Evolutionary conservation across 1,284 basidiomycete species (phyloP), one percentile per base, ranked within the genome.

Genomic region (Apiotrichum veenhuisii): DNA sequence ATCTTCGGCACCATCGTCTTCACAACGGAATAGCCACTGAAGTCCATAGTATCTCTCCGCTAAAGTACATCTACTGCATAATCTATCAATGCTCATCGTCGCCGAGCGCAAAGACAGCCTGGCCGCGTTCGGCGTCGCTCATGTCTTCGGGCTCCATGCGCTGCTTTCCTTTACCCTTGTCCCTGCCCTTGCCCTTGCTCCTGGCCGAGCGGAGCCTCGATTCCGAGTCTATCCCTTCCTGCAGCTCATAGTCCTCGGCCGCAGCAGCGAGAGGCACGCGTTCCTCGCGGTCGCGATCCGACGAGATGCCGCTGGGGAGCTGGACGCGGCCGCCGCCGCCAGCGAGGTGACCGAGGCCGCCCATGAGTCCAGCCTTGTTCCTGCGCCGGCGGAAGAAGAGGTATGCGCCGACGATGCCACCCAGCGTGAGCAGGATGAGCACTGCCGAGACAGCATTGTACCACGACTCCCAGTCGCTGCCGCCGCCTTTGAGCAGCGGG

Each of bases 401-500:
- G 62, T 70, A 74, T 15, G 63, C 40, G 0, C 85, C 90, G 42
- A 93, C 82, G n/a, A 80, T 82, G 12, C 86, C 71, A 25, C 83
- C 81, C 58, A 96, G 82, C 45, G 96, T 76, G 5, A 90, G 70
- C 38, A 97, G 81, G 33, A 96, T 85, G 25, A 95, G 79, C 1
- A 89, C 86, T 0, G 88, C 88, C 0, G 90, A 92, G 12, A 90
- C 89, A 22, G 91, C 88, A 64, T 96, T 95, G 75, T 94, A 96
- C 74, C 92, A 92, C 18, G 88, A 87, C 79, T 92, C 87, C 89
- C 89, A 91, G 81, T 87, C 87, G 15, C 87, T 62, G 12, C 57
- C 84, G 67, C 87, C 87, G 63, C 87, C 84, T 67, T 87, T 85
- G 69, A 88, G 82, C 0, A 86, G 82, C 5, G 84, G 83, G 34